Evolutionary conservation across 2,329 filamentous ascomycete species (phyloP).

Genomic region (Penicillium sp.): DNA sequence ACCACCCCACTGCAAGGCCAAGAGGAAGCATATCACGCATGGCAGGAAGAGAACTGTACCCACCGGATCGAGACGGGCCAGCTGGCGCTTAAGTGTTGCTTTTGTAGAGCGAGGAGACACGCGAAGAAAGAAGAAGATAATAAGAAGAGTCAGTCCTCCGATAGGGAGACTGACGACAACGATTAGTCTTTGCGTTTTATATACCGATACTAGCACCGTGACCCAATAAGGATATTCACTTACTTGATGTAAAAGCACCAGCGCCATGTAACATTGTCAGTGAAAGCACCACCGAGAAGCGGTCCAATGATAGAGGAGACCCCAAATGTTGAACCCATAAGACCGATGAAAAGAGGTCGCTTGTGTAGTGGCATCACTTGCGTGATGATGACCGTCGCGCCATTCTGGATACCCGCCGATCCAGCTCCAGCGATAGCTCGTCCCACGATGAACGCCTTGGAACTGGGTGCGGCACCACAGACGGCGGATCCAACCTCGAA

Average conservation of each 20-base stretch:
- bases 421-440: constrained; percentile 43
- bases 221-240: neutral
- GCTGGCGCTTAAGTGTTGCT: constrained; percentile 36
- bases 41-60: constrained; percentile 39
- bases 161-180: constrained; percentile 35
- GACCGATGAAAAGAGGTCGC: constrained; percentile 48
- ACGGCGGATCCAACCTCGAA: constrained; percentile 47
- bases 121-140: constrained; percentile 54
- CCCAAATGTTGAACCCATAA: constrained; percentile 62
- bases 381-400: constrained; percentile 32
- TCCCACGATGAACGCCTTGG: constrained; percentile 40
- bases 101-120: constrained; percentile 36
- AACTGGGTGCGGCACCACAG: constrained; percentile 40
- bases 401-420: constrained; percentile 40
- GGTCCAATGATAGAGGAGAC: constrained; percentile 53
- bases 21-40: constrained; percentile 25
- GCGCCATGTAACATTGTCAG: constrained; percentile 44
- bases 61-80: constrained; percentile 46
- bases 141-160: constrained; percentile 45
- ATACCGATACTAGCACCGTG: neutral
- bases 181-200: neutral
- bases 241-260: constrained; percentile 52
- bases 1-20: constrained; percentile 32
- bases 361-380: constrained; percentile 56
- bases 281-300: constrained; percentile 51